phyloP scores from a whole-genome alignment of 306 rosid species.

The Prunus padus region DNA sequence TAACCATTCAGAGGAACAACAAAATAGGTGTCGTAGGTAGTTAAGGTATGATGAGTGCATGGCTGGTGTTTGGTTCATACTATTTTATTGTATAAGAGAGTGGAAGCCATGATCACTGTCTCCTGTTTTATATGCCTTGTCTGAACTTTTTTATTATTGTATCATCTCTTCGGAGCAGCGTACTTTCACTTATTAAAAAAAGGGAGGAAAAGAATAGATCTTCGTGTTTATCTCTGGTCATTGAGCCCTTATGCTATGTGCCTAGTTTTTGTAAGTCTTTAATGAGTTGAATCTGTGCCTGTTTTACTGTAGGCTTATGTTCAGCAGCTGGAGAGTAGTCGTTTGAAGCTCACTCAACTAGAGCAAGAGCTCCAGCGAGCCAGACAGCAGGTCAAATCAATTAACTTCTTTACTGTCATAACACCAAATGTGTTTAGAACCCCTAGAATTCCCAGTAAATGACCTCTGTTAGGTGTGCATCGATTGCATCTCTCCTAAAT shows the following conservation, averaged over 20 bases:
- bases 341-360: constrained; percentile 86
- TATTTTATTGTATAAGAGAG: background rate
- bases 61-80: background rate
- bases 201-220: background rate
- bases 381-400: constrained; percentile 73
- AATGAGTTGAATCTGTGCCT: constrained; percentile 1
- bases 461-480: background rate
- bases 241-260: background rate
- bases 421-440: background rate
- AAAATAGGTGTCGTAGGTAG: background rate
- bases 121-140: background rate
- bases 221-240: background rate
- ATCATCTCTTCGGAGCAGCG: background rate
- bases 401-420: constrained; percentile 4
- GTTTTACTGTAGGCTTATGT: constrained; percentile 71
- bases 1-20: background rate
- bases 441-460: background rate
- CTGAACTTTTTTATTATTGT: background rate
- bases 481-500: background rate
- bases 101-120: background rate
- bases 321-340: constrained; percentile 95
- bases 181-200: background rate
- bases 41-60: background rate
- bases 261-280: background rate
- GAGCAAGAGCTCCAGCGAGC: constrained; percentile 99